Evolutionary conservation across 495 filamentous ascomycete species (phyloP).

Genomic region (Podospora anserina): DNA sequence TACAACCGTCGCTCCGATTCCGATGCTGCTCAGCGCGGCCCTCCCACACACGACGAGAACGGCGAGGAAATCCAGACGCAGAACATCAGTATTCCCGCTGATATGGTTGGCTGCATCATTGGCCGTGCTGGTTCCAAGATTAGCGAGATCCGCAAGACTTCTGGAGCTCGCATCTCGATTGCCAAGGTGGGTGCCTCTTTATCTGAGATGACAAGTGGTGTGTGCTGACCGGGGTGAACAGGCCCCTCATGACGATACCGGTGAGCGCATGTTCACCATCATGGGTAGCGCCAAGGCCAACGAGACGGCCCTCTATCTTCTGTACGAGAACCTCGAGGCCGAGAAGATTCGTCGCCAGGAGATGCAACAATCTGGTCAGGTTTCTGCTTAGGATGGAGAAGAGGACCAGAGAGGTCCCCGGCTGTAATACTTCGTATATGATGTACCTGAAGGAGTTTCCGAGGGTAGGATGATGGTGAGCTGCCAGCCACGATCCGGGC

Average conservation of each 20-base stretch:
- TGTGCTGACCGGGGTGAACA: conserved; percentile 18
- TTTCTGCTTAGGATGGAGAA: conserved; percentile 62
- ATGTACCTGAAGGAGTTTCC: conserved; percentile 21
- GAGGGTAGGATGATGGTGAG: conserved; percentile 24
- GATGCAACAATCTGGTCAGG: conserved; percentile 49
- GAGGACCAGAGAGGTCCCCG: conserved; percentile 21
- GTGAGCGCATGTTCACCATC: conserved; percentile 99
- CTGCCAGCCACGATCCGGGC: conserved; percentile 19
- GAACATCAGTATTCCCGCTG: conserved; percentile 97
- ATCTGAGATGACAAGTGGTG: neutral
- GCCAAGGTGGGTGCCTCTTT: conserved; percentile 59
- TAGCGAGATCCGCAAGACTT: conserved; percentile 93
- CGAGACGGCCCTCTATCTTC: conserved; percentile 89
- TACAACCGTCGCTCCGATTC: conserved; percentile 79
- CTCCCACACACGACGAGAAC: conserved; percentile 84
- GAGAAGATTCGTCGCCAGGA: conserved; percentile 92
- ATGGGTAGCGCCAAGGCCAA: conserved; percentile 89
- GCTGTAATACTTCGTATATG: conserved; percentile 34
- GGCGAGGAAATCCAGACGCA: conserved; percentile 98
- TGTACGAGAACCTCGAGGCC: conserved; percentile 98
- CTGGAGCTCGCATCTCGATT: conserved; percentile 95
- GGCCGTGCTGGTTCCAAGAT: conserved; percentile 93
- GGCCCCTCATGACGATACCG: conserved; percentile 92
- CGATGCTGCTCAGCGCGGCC: conserved; percentile 67
- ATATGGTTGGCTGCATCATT: conserved; percentile 99